Base-by-base conservation (phyloP, 257 asterid genomes). In the Cynanchum wilfordii region DNA sequence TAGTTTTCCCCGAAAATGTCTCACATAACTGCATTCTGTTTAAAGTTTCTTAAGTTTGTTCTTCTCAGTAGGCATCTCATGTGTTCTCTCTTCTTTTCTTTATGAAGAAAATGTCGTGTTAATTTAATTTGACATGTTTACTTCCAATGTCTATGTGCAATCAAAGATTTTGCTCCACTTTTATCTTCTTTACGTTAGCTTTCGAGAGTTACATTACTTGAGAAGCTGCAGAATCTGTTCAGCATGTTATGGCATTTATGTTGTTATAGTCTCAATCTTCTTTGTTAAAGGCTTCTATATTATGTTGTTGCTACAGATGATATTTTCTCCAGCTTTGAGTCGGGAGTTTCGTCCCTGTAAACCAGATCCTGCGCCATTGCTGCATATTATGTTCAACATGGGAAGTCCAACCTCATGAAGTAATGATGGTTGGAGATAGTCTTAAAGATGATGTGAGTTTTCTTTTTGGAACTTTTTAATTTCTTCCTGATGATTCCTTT, bases 371-470 rank as follows among this genome's bases (percentile, higher is more conserved):
- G 96, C 96, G 67, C 98, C 98, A 49, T 76, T 93, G 58, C 82
- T 93, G 66, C 95, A 93, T 77, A 89, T 93, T 72, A n/a, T 93
- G 98, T 79, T 72, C 92, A 12, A 76, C 75, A 27, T 93, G 98
- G 98, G 88, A 77, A 4, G 69, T 91, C 66, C 91, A 84, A 65
- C 85, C 98, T 19, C 75, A 80, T 74, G 98, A 93, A 86, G 96
- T 93, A 49, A 84, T 93, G 86, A 93, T 93, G 98, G 78, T 93
- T n/a, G 98, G 98, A 10, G 97, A 93, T 72, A 93, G 98, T 75
- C 93, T 89, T 50, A 91, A 91, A 79, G 98, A 93, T 76, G 97
- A 93, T 55, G 98, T 89, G 84, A 87, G 96, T 75, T 68, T 40
- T 13, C n/a, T 29, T 36, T 36, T 10, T 49, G n/a, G 7, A 5